These are phyloP conservation scores for Calonectria pauciramosa DNA, from an alignment of 2,329 filamentous ascomycete species.

Conservation along the genomic window DNA sequence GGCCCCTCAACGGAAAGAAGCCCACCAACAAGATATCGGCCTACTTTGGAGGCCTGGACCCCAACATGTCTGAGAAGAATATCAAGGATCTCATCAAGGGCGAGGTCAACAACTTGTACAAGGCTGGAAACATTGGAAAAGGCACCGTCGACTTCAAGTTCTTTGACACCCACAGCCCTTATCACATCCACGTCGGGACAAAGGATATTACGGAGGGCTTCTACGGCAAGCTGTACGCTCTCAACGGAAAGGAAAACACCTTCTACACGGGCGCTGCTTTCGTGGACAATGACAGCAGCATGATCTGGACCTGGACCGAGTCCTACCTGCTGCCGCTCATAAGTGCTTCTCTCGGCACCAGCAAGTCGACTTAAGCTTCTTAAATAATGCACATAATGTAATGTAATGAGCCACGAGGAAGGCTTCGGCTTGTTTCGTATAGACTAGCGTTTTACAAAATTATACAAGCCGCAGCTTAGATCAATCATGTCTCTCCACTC, in stretches of 20 bases:
- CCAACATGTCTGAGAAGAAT: not conserved
- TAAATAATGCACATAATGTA: not conserved
- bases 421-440: not conserved
- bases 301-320: conserved; percentile 23
- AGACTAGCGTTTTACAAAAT: not conserved
- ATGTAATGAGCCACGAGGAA: not conserved
- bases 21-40: conserved; percentile 16
- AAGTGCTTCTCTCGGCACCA: not conserved
- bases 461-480: not conserved
- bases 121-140: not conserved
- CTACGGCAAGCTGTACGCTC: conserved; percentile 23
- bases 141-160: conserved; percentile 19
- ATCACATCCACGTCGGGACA: conserved; percentile 24
- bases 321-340: not conserved
- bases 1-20: not conserved
- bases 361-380: not conserved
- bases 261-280: conserved; percentile 37
- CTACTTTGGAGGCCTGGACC: conserved; percentile 18
- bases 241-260: conserved; percentile 33
- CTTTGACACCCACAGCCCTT: conserved; percentile 30
- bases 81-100: conserved; percentile 20
- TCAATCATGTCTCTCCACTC: too few relatives aligned
- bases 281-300: conserved; percentile 9
- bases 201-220: conserved; percentile 24
- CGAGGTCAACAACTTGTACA: conserved; percentile 25